phyloP scores from a whole-genome alignment of 306 rosid genomes.

The Castanospermum australe region DNA sequence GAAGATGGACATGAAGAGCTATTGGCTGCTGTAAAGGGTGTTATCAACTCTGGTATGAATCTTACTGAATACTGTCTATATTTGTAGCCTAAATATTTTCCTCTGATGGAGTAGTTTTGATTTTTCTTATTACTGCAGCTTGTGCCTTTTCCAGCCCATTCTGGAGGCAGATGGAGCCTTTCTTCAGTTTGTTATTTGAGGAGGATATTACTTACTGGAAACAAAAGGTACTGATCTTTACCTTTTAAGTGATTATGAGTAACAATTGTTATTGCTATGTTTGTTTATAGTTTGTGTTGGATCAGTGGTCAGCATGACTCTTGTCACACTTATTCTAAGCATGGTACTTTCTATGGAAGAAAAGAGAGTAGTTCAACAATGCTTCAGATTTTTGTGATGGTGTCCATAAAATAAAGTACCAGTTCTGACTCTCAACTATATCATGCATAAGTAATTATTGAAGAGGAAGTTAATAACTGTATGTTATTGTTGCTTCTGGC shows the following conservation, averaged over 20 bases:
- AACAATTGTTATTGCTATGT: not conserved
- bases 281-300: not conserved
- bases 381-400: not conserved
- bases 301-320: not conserved
- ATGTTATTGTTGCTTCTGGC: not conserved
- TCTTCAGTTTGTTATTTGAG: constrained; percentile 62
- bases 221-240: constrained; percentile 61
- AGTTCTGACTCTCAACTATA: not conserved
- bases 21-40: constrained; percentile 80
- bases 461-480: not conserved
- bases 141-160: constrained; percentile 56
- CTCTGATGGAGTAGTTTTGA: constrained; percentile 34
- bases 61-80: constrained; percentile 23
- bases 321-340: not conserved
- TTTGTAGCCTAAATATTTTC: constrained; percentile 19
- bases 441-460: not conserved
- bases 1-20: constrained; percentile 80
- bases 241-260: not conserved
- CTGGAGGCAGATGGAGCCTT: constrained; percentile 88
- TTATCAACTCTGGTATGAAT: constrained; percentile 54
- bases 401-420: not conserved
- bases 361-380: not conserved
- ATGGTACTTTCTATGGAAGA: constrained; percentile 9
- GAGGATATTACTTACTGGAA: constrained; percentile 60
- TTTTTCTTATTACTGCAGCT: constrained; percentile 54